Base-by-base conservation (phyloP, 352 stramenopile genomes). In the Pseudoperonospora humuli region DNA sequence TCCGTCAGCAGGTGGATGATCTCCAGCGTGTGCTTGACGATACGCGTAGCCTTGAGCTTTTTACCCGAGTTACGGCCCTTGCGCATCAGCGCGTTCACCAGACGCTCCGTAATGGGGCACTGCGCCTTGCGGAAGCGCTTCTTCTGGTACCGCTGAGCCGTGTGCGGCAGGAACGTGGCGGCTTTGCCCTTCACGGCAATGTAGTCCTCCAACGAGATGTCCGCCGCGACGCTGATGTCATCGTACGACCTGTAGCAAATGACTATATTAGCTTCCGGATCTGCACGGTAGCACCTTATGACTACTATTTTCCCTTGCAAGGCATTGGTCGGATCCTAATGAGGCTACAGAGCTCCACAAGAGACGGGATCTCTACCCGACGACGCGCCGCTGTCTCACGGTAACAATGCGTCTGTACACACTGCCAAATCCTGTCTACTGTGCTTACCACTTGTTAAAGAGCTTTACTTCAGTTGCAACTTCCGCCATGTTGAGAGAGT, bases 1-100 rank as follows among this genome's bases (percentile, higher is more conserved):
- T 99, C 97, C 37, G 96, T 99, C 37, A 99, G 77, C 52, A 99
- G 70, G 83, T 99, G 92, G 70, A 99, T 98, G 77, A 99, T 98
- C 83, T 99, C 97, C 26, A 99, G 79, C 54, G 96, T 96, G 72
- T 99, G 95, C 78, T 98, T 93, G 32, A 99, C 88, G 61, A 99
- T 99, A 67, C 96, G 93, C 35, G 93, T 85, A 38, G 96, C 96
- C 87, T 99, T 98, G 46, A 99, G 74, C 87, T 99, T 99, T 91
- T 99, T 99, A 68, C 97, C 97, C 36, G 64, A 95, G 92, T 99
- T 99, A 53, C 96, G 88, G 39, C 96, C 96, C 75, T 98, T 97
- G 68, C 93, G 87, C 96, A 99, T 99, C 11, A 99, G 72, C 43
- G 86, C 92, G 68, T 96, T 98, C 43, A 86, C 79, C 46, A 99